phyloP scores from a whole-genome alignment of 805 yeast species.

The Kluyveromyces wickerhamii region DNA sequence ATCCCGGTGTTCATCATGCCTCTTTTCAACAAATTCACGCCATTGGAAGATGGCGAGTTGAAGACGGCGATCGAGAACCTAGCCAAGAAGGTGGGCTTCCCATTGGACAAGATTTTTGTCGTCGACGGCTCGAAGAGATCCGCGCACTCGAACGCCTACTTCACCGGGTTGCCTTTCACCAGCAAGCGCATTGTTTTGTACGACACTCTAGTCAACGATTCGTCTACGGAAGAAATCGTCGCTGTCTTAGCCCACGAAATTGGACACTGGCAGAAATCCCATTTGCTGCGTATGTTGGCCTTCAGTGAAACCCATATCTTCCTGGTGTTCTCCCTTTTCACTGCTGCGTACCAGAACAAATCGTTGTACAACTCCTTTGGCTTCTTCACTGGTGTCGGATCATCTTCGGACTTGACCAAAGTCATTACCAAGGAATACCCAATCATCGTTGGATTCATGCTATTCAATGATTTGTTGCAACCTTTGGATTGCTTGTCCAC shows the following conservation, averaged over 20 bases:
- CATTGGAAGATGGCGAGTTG: conserved; percentile 85
- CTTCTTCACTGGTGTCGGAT: conserved; percentile 34
- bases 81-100: conserved; percentile 72
- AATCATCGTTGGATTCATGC: conserved; percentile 67
- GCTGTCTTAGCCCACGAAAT: conserved; percentile 98
- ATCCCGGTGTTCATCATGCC: conserved; percentile 88
- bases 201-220: conserved; percentile 82
- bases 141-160: conserved; percentile 94
- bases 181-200: conserved; percentile 83
- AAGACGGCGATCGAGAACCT: conserved; percentile 72
- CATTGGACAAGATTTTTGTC: conserved; percentile 75
- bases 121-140: conserved; percentile 97
- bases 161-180: conserved; percentile 93
- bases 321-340: conserved; percentile 60
- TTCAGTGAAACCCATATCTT: conserved; percentile 59
- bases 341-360: conserved; percentile 70
- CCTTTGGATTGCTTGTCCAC: conserved; percentile 68
- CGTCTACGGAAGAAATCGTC: conserved; percentile 69
- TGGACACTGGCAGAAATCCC: conserved; percentile 95
- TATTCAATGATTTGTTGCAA: conserved; percentile 68
- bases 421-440: conserved; percentile 47
- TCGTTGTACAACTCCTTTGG: conserved; percentile 79
- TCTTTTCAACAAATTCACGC: conserved; percentile 81
- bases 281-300: conserved; percentile 67
- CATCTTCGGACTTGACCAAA: conserved; percentile 8